Base-by-base conservation (phyloP, 2,329 filamentous ascomycete genomes). In the Didymella pinodella region DNA sequence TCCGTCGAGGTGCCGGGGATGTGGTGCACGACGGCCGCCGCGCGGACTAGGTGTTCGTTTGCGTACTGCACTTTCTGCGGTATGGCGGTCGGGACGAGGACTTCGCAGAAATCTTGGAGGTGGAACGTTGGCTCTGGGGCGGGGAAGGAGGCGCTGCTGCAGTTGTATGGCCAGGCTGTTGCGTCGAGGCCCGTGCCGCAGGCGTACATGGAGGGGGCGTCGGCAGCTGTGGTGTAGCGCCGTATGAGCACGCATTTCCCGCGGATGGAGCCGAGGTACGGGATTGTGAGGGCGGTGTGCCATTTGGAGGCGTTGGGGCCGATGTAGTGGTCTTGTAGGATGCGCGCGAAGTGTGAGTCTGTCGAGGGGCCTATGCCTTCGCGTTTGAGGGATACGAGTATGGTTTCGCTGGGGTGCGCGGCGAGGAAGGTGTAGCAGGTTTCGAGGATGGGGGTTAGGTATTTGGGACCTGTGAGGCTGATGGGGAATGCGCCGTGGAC, bases 71-170 rank as follows among this genome's bases (percentile, higher is more conserved):
- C 90, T 83, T 98, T 99, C 77, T 88, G 87, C 36, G 89, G 83
- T 59, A 98, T 94, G 67, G 89, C 90, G 59, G 86, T 81, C 22
- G 85, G 87, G 76, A 92, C 87, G 45, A 89, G 80, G 32, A 99
- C 88, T 72, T 96, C 92, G 82, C 96, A 98, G 78, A 94, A 97
- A 80, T 98, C 95, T 80, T 98, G 95, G 41, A 98, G 88, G 65
- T 91, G 88, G 59, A 97, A 87, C 2, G 47, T 48, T 7, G 50
- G 41, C 3, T 49, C 10, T 2, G n/a, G 8, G 63, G 88, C 82
- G 3, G 91, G 92, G 68, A 88, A 88, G 32, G 82, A 82, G 55
- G 90, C 89, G 71, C 96, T 88, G 31, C 90, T 87, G 62, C 91
- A 92, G 79, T 98, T 98, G 79, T 97, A 90, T 0, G 91, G 92